Evolutionary conservation across 352 stramenopile genomes (phyloP).

Genomic region (Globisporangium abappressorium): DNA sequence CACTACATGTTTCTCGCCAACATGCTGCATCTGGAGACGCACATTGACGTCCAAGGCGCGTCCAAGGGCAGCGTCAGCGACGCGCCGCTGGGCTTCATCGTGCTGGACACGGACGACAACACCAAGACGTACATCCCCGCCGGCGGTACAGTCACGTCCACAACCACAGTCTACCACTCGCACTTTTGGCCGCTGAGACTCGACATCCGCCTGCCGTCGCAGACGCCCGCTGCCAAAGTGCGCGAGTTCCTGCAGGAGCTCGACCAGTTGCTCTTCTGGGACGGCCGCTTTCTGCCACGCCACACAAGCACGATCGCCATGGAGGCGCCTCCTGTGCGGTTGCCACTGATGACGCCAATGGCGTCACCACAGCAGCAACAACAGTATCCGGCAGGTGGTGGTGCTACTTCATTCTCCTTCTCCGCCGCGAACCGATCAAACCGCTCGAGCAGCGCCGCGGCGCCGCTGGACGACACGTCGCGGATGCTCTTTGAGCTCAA

Average conservation of each 20-base stretch:
- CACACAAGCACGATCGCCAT: constrained; percentile 10
- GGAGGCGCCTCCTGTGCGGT: neutral
- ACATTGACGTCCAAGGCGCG: constrained; percentile 40
- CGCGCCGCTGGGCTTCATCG: constrained; percentile 63
- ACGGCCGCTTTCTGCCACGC: constrained; percentile 18
- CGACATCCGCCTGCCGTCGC: constrained; percentile 40
- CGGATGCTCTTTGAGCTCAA: constrained; percentile 45
- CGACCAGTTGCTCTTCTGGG: constrained; percentile 50
- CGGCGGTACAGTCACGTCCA: constrained; percentile 44
- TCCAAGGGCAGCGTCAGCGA: constrained; percentile 50
- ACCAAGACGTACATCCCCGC: constrained; percentile 70
- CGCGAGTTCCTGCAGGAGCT: constrained; percentile 65
- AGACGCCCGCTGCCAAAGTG: constrained; percentile 30
- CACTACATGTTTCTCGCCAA: constrained; percentile 80
- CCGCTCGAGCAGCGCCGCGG: constrained; percentile 12
- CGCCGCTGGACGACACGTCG: constrained; percentile 14
- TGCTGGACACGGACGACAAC: constrained; percentile 51
- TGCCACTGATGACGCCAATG: neutral
- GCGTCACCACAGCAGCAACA: neutral
- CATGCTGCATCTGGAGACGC: constrained; percentile 58
- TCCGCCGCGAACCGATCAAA: constrained; percentile 6
- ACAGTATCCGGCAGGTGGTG: neutral
- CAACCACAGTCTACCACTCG: constrained; percentile 48
- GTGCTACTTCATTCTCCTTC: neutral
- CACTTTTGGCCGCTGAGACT: constrained; percentile 55